Evolutionary conservation across 1,139 yeast genomes (phyloP), one percentile per base, ranked within the genome.

Genomic region (Suhomyces maxii): DNA sequence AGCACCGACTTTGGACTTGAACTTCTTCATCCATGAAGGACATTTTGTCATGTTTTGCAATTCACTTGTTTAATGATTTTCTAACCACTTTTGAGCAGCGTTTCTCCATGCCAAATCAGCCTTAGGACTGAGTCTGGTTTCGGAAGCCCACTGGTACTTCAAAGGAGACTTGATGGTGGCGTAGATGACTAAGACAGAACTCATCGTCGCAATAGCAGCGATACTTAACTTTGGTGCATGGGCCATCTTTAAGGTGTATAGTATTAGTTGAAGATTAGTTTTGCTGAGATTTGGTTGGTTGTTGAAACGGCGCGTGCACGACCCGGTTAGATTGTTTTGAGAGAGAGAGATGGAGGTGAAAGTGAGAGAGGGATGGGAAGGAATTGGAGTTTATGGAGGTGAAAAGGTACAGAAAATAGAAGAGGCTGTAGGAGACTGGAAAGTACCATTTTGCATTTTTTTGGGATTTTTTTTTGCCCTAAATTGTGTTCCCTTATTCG

Each of bases 101-200:
- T 69, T 72, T 67, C 80, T 74, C 77, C 78, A 75, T n/a, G 79
- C 78, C 55, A 74, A 71, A 50, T 75, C 80, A 37, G 79, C 77
- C 61, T 75, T 75, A 37, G 80, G 80, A 57, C 77, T 72, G 50
- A 73, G 54, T 63, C 79, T 70, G 59, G 67, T 72, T 53, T 73
- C 78, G 40, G 67, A 58, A 41, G 69, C 68, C 70, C 69, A 73
- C 55, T 67, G 64, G 60, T 75, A 70, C 54, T 75, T 75, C 54
- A 70, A 63, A 25, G 80, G 80, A 6, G 79, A 73, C 59, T 75
- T 75, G 61, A 75, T 62, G 47, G 57, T 58, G 25, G 60, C 67
- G 53, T 75, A 75, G 46, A 73, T 65, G 39, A 69, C 58, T 18
- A 68, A 55, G 40, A 75, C 79, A n/a, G 79, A 73, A 26, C 75